Conservation (phyloP, 164 flowering plant species). For the Piper betle region DNA sequence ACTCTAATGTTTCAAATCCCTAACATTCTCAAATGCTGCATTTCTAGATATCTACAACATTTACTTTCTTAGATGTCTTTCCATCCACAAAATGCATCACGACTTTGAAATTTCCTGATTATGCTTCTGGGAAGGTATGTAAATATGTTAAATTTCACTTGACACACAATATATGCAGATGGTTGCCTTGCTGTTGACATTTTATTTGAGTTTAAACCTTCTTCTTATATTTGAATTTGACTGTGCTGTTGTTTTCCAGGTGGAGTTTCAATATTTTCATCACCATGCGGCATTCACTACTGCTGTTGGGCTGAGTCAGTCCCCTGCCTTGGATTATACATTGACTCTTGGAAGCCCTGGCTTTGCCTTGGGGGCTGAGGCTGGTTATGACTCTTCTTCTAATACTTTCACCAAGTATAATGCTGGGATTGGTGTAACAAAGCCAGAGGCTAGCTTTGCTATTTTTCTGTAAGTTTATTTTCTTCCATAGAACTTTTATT, state of each 20-base stretch:
- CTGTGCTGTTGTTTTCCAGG: conserved; percentile 20
- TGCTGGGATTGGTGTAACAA: conserved; percentile 70
- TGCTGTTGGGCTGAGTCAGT: conserved; percentile 39
- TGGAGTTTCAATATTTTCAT: conserved; percentile 86
- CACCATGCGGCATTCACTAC: conserved; percentile 61
- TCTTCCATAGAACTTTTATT: too few relatives aligned
- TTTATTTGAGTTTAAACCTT: too few relatives aligned
- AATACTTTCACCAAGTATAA: conserved; percentile 67
- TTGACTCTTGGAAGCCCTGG: conserved; percentile 71
- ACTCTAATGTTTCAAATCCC: too few relatives aligned
- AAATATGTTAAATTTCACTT: not conserved
- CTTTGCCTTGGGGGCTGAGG: conserved; percentile 88
- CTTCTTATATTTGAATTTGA: not conserved
- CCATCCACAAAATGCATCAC: conserved; percentile 86
- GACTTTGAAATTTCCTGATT: conserved; percentile 64
- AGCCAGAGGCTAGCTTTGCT: conserved; percentile 67
- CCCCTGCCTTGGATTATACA: conserved; percentile 57
- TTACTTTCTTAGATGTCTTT: conserved; percentile 48
- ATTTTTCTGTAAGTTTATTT: conserved; percentile 52
- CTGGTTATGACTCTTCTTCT: conserved; percentile 61
- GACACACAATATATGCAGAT: too few relatives aligned
- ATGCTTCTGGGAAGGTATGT: conserved; percentile 67
- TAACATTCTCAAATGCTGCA: not conserved
- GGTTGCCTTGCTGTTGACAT: too few relatives aligned
- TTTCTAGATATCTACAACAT: conserved; percentile 52